phyloP scores from a whole-genome alignment of 768 basidiomycete genomes.

The Peribolospora kevripleyi region DNA sequence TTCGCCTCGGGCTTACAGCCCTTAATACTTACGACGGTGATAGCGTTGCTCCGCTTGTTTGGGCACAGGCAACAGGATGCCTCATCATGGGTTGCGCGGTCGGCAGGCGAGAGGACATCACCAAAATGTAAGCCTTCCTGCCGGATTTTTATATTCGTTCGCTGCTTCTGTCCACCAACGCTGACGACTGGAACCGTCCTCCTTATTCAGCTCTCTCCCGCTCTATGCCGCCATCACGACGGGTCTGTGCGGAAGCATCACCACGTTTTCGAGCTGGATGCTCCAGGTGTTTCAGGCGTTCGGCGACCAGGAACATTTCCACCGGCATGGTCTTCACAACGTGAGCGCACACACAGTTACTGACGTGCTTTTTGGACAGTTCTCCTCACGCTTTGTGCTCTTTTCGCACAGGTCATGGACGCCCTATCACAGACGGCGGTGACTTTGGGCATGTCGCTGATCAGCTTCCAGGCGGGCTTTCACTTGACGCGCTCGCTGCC shows the following conservation, averaged over 20 bases:
- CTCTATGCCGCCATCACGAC: conserved; percentile 71
- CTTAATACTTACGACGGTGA: conserved; percentile 47
- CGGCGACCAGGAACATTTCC: conserved; percentile 36
- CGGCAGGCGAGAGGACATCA: conserved; percentile 44
- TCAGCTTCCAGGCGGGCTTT: too few relatives aligned
- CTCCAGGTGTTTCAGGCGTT: conserved; percentile 65
- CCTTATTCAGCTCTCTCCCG: conserved; percentile 46
- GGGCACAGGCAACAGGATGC: conserved; percentile 69
- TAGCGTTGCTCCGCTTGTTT: conserved; percentile 57
- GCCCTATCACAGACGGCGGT: too few relatives aligned
- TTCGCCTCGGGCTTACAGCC: conserved; percentile 51
- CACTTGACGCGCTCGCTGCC: too few relatives aligned
- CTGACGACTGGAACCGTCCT: not conserved
- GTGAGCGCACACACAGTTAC: conserved; percentile 26
- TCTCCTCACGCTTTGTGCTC: not conserved
- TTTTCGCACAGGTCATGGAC: not conserved
- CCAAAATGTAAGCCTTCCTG: conserved; percentile 36
- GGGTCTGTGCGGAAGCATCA: conserved; percentile 90
- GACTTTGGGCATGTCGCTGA: too few relatives aligned
- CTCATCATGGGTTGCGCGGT: conserved; percentile 67
- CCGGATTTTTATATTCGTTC: not conserved
- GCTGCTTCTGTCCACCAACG: not conserved
- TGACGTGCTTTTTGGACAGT: not conserved
- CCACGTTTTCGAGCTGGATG: conserved; percentile 93
- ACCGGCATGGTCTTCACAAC: conserved; percentile 42